Percentiles rank a stretch among this genome's conserved stretches.
phyloP scores from a whole-genome alignment of 169 alveolate species.

The Plasmodium ovale region DNA sequence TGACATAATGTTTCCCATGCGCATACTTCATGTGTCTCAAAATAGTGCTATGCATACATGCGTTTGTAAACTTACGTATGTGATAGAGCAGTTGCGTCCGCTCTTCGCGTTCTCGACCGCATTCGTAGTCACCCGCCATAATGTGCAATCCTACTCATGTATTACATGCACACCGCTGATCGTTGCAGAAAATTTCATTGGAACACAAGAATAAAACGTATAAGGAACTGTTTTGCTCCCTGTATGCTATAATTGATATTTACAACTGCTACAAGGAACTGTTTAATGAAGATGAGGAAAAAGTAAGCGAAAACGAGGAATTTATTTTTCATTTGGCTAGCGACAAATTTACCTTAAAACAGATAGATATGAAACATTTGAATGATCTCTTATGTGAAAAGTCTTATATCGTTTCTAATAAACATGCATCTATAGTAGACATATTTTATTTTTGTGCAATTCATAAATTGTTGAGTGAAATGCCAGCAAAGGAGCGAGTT shows the following conservation, averaged over 20 bases:
- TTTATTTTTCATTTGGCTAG: conserved; percentile 61
- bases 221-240: conserved; percentile 55
- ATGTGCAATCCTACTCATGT: no score
- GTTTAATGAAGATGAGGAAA: conserved; percentile 56
- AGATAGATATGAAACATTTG: conserved; percentile 42
- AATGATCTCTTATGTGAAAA: conserved; percentile 56
- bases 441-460: conserved; percentile 62
- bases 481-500: conserved; percentile 55
- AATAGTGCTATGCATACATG: no score
- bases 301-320: conserved; percentile 72
- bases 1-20: no score
- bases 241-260: conserved; percentile 52
- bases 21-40: no score
- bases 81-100: no score
- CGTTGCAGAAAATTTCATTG: conserved; percentile 38
- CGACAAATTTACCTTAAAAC: conserved; percentile 40
- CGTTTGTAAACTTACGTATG: no score
- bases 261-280: conserved; percentile 40
- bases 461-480: conserved; percentile 36
- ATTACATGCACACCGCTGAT: no score
- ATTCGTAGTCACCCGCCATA: no score
- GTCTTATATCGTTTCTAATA: conserved; percentile 45
- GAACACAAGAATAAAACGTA: conserved; percentile 33
- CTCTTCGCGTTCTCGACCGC: no score
- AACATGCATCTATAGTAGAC: conserved; percentile 54